Conservation (phyloP, 352 stramenopile species). For the Aphanomyces stellatus region DNA sequence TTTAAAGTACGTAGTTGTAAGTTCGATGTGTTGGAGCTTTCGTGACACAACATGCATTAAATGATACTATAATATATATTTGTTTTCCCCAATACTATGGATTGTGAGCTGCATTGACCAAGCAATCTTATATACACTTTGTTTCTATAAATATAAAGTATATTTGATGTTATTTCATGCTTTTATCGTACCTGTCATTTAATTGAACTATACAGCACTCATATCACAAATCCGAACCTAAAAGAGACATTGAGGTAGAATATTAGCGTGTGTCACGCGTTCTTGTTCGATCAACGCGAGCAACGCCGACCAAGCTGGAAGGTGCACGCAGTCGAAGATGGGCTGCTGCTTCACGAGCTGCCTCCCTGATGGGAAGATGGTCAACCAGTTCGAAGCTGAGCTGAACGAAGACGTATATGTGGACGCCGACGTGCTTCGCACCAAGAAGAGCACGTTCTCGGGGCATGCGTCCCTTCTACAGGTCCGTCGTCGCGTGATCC, state of each 20-base stretch:
- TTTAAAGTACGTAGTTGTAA: too few relatives aligned
- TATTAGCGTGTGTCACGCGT: background rate
- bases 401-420: constrained; percentile 60
- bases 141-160: background rate
- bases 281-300: too few relatives aligned
- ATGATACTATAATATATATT: too few relatives aligned
- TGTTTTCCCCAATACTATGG: too few relatives aligned
- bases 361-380: constrained; percentile 76
- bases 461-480: constrained; percentile 65
- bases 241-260: background rate
- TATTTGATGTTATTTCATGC: background rate
- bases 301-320: too few relatives aligned
- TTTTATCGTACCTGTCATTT: background rate
- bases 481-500: constrained; percentile 26
- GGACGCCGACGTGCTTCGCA: background rate
- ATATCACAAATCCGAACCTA: background rate
- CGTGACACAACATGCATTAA: too few relatives aligned
- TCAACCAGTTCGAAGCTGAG: constrained; percentile 71
- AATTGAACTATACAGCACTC: background rate
- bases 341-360: constrained; percentile 80
- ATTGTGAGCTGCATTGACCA: too few relatives aligned
- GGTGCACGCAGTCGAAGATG: constrained; percentile 35
- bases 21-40: too few relatives aligned
- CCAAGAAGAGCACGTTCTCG: constrained; percentile 30
- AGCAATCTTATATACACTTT: too few relatives aligned